A percentile compares a stretch with the other conserved stretches of the same genome.
These are phyloP conservation scores for Fusarium decemcellulare DNA, from an alignment of 2,329 filamentous ascomycete genomes.

Conservation along the genomic window DNA sequence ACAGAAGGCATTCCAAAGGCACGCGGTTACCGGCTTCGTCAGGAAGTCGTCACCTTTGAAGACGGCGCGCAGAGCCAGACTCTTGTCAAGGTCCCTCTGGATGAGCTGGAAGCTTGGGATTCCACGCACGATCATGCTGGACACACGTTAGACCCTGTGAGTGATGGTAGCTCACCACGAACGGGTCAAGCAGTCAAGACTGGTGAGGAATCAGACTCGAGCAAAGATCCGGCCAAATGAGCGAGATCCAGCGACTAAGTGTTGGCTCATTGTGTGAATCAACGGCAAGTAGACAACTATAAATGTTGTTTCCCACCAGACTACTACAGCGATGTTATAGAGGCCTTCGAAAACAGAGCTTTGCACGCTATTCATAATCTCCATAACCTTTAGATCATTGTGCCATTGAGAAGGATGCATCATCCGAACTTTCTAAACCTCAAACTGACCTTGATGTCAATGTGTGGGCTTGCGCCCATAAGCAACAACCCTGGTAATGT, in stretches of 20 bases:
- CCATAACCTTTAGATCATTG: no score
- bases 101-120: not conserved
- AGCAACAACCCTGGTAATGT: slow-evolving; percentile 1
- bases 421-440: not conserved
- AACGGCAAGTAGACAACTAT: no score
- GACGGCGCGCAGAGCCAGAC: not conserved
- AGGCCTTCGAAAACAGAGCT: no score
- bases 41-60: not conserved
- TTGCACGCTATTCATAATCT: no score
- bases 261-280: no score
- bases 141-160: no score
- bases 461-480: slow-evolving; percentile 3
- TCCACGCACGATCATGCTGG: not conserved
- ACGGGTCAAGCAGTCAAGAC: no score
- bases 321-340: no score
- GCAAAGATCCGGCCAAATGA: no score
- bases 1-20: slow-evolving; percentile 67
- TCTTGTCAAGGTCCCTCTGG: not conserved
- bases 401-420: not conserved
- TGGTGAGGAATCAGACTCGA: no score
- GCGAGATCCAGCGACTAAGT: no score
- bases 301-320: no score
- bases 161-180: not conserved
- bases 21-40: slow-evolving; percentile 63
- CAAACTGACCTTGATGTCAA: not conserved